Conservation (phyloP, 257 asterid genomes). For the Petunia secreta region DNA sequence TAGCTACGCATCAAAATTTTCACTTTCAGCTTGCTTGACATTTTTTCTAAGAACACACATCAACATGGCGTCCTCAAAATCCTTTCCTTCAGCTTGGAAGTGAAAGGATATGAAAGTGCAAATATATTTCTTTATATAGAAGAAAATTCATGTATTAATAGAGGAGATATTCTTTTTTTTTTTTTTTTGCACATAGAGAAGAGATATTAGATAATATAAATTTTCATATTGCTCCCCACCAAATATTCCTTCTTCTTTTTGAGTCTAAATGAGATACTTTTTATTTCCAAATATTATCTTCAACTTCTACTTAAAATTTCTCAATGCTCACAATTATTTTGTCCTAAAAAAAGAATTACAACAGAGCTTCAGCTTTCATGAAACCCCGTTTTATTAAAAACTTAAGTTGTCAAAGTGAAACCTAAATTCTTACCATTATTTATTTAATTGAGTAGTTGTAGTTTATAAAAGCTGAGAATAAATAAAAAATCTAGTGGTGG, state of each 20-base stretch:
- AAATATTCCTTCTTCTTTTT: no score
- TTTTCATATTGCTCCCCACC: no score
- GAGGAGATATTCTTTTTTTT: no score
- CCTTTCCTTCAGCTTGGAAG: no score
- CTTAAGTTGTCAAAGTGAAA: background rate
- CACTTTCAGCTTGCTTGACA: background rate
- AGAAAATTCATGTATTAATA: background rate
- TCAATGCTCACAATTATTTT: background rate
- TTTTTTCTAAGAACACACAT: background rate
- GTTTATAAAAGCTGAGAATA: background rate
- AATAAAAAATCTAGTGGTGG: slow-evolving; percentile 23
- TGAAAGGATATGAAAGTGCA: no score
- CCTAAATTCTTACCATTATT: background rate
- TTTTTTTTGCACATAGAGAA: no score
- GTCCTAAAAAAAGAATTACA: no score
- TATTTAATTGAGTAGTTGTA: background rate
- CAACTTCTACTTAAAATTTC: background rate
- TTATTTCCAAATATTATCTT: background rate
- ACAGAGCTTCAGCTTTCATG: background rate
- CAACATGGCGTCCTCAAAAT: background rate
- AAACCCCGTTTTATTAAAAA: background rate
- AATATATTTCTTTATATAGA: no score
- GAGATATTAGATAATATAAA: no score
- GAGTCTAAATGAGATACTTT: no score
- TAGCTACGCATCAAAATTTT: no score